Conservation (phyloP, 129 eudicot genomes). For the Solidago caesia region DNA sequence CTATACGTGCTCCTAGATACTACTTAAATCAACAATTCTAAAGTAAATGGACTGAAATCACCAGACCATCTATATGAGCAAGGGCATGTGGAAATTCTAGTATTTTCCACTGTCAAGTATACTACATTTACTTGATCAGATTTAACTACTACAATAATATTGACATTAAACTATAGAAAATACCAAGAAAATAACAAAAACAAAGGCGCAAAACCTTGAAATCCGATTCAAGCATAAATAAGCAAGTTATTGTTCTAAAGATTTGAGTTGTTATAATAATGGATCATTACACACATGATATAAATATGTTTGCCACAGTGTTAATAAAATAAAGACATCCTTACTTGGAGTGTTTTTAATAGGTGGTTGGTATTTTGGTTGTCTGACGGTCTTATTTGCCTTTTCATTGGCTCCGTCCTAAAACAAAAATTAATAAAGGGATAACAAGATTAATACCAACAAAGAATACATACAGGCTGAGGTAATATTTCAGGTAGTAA, state of each 20-base stretch:
- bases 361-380: slow-evolving; percentile 77
- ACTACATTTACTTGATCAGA: too few relatives aligned
- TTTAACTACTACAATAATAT: too few relatives aligned
- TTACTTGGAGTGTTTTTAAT: slow-evolving; percentile 53
- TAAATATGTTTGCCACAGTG: not conserved
- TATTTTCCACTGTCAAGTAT: too few relatives aligned
- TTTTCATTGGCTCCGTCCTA: slow-evolving; percentile 61
- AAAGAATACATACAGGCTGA: not conserved
- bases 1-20: too few relatives aligned
- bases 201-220: too few relatives aligned
- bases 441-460: not conserved
- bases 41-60: not conserved
- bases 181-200: too few relatives aligned
- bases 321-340: slow-evolving; percentile 1
- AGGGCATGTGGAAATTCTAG: not conserved
- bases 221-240: not conserved
- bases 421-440: not conserved
- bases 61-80: not conserved
- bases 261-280: not conserved
- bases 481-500: not conserved
- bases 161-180: not conserved
- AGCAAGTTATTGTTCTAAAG: not conserved
- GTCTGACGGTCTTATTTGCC: slow-evolving; percentile 41
- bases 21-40: too few relatives aligned
- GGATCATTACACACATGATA: not conserved